phyloP scores from a whole-genome alignment of 352 stramenopile species.

The Aphanomyces astaci region DNA sequence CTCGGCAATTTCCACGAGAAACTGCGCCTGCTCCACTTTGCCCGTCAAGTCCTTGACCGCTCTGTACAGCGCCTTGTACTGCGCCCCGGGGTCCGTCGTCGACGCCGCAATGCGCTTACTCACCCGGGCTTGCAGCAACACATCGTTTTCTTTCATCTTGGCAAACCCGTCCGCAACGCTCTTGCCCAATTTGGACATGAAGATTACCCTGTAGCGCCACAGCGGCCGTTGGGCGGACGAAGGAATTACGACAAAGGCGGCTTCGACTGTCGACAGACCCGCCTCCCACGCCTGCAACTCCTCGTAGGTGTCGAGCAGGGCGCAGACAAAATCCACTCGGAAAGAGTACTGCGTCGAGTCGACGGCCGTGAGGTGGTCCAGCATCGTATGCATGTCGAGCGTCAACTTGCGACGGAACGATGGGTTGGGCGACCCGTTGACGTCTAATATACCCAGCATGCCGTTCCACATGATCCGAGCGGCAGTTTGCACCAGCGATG shows the following conservation, averaged over 20 bases:
- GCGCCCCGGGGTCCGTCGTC: conserved; percentile 41
- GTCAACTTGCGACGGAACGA: conserved; percentile 18
- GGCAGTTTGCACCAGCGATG: conserved; percentile 35
- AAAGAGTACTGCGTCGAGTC: conserved; percentile 18
- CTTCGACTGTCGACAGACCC: conserved; percentile 32
- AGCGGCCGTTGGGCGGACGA: conserved; percentile 30
- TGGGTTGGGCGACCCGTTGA: neutral
- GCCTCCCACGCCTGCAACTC: conserved; percentile 31
- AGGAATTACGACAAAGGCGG: conserved; percentile 29
- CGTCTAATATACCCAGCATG: conserved; percentile 27
- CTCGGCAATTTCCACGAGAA: conserved; percentile 33
- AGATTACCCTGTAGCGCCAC: conserved; percentile 40
- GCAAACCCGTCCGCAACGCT: conserved; percentile 36
- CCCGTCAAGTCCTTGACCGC: conserved; percentile 55
- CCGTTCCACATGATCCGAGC: conserved; percentile 78
- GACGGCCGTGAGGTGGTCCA: conserved; percentile 28
- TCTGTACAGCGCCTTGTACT: conserved; percentile 46
- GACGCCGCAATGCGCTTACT: conserved; percentile 59
- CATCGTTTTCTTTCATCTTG: conserved; percentile 43
- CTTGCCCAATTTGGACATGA: conserved; percentile 41
- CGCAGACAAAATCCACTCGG: conserved; percentile 31
- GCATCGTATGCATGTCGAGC: conserved; percentile 25
- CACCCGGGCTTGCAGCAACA: conserved; percentile 52
- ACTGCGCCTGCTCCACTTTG: conserved; percentile 34
- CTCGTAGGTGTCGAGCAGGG: conserved; percentile 39